Percentiles rank a stretch among this genome's conserved stretches.
phyloP scores from a whole-genome alignment of 192 early-diverging fungal genomes.

The Mortierella antarctica region DNA sequence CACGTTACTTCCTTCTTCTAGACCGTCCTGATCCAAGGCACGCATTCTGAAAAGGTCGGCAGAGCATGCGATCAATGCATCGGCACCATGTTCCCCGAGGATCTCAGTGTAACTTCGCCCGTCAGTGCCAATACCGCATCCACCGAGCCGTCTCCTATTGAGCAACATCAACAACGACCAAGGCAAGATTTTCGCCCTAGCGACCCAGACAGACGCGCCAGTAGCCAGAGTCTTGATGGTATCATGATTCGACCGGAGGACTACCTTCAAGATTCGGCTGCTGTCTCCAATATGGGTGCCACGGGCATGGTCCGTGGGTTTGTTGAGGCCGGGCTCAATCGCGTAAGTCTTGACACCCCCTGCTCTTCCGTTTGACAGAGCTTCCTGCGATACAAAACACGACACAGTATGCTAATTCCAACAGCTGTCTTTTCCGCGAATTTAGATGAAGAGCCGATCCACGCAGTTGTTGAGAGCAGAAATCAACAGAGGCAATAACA shows the following conservation, averaged over 20 bases:
- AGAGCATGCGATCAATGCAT: slow-evolving; percentile 58
- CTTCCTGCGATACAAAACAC: background rate
- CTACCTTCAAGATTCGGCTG: slow-evolving; percentile 3
- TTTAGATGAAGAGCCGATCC: slow-evolving; percentile 40
- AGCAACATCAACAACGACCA: background rate
- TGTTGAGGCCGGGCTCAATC: slow-evolving; percentile 43
- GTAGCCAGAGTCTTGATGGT: slow-evolving; percentile 30
- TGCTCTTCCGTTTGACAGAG: background rate
- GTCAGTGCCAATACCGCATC: background rate
- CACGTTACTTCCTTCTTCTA: slow-evolving; percentile 13
- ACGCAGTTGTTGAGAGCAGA: background rate
- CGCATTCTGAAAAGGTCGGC: slow-evolving; percentile 46
- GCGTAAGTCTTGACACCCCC: slow-evolving; percentile 21
- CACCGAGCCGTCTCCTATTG: slow-evolving; percentile 14
- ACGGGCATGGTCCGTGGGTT: slow-evolving; percentile 46
- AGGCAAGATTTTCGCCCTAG: background rate
- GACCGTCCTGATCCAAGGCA: slow-evolving; percentile 52
- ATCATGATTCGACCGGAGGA: slow-evolving; percentile 30
- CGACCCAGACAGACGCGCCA: slow-evolving; percentile 10
- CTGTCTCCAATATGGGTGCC: background rate
- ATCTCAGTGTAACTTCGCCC: background rate
- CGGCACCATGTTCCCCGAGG: slow-evolving; percentile 58
- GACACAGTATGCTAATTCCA: background rate
- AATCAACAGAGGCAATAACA: background rate
- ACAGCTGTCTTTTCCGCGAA: background rate